Conservation (phyloP, 176 grass and related monocot genomes). For the Bolboschoenus planiculmis region DNA sequence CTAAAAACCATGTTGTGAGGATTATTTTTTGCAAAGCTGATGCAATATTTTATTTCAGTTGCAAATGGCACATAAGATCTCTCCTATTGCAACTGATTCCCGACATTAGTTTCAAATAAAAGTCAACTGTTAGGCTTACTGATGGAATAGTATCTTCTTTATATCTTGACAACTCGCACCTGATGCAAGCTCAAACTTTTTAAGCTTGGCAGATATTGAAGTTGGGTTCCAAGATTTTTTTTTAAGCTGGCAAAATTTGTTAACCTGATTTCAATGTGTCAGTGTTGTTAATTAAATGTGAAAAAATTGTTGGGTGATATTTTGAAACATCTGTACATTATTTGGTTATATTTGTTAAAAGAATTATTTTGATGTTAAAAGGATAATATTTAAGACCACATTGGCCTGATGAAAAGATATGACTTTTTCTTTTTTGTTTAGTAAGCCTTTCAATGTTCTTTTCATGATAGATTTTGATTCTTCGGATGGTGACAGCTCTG, state of each 20-base stretch:
- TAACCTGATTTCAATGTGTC: neutral
- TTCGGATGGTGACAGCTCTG: constrained; percentile 21
- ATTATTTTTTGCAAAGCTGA: neutral
- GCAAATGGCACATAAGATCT: neutral
- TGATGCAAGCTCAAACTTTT: neutral
- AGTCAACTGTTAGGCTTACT: neutral
- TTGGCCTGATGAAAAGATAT: neutral
- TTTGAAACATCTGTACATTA: neutral
- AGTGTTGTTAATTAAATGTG: neutral
- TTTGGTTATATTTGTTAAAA: neutral
- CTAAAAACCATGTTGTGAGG: neutral
- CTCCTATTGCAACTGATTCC: neutral
- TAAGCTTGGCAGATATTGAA: neutral
- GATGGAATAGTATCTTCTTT: neutral
- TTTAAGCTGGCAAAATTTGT: neutral
- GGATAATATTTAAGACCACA: neutral
- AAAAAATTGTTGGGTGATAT: neutral
- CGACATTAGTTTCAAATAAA: neutral
- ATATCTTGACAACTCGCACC: neutral
- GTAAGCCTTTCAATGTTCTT: neutral
- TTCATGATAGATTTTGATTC: constrained; percentile 60
- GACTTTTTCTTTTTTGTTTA: neutral
- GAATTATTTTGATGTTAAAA: neutral
- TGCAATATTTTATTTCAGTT: neutral
- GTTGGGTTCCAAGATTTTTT: neutral